These are phyloP conservation scores for Colletotrichum incanum DNA, from an alignment of 2,329 filamentous ascomycete species.

Conservation along the genomic window DNA sequence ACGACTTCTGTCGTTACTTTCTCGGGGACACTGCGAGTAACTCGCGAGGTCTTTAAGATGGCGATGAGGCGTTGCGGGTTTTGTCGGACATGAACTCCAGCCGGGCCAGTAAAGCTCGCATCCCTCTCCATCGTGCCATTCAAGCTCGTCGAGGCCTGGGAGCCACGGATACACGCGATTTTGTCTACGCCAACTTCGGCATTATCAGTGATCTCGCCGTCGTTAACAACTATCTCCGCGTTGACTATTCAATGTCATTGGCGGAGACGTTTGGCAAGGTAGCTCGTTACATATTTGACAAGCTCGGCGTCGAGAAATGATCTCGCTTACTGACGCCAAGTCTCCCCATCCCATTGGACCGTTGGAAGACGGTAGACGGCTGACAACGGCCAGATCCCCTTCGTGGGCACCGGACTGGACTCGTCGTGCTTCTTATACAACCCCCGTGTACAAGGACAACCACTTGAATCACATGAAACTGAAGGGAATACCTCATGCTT, in stretches of 20 bases:
- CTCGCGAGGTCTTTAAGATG: neutral
- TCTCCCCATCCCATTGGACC: neutral
- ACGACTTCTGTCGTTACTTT: constrained; percentile 4
- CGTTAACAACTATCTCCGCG: neutral
- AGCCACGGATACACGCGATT: constrained; percentile 21
- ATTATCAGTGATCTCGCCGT: constrained; percentile 3
- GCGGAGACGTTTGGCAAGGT: constrained; percentile 7
- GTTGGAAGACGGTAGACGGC: neutral
- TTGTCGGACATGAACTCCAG: constrained; percentile 21
- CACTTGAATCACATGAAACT: constrained; percentile 4
- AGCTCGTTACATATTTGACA: constrained; percentile 15
- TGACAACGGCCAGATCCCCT: neutral
- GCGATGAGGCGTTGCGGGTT: neutral
- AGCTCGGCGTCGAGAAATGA: constrained; percentile 4
- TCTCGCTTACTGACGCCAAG: neutral
- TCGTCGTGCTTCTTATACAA: neutral
- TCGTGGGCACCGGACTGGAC: constrained; percentile 30
- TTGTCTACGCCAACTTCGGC: constrained; percentile 21
- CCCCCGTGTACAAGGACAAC: constrained; percentile 12
- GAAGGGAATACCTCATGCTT: neutral
- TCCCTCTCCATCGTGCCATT: constrained; percentile 6
- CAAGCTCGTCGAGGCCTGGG: constrained; percentile 8
- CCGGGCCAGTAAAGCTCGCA: neutral
- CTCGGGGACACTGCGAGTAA: neutral
- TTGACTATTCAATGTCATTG: constrained; percentile 10